These are phyloP conservation scores for Trypanosoma platydactyli DNA, from an alignment of 208 protist genomes.

Conservation along the genomic window DNA sequence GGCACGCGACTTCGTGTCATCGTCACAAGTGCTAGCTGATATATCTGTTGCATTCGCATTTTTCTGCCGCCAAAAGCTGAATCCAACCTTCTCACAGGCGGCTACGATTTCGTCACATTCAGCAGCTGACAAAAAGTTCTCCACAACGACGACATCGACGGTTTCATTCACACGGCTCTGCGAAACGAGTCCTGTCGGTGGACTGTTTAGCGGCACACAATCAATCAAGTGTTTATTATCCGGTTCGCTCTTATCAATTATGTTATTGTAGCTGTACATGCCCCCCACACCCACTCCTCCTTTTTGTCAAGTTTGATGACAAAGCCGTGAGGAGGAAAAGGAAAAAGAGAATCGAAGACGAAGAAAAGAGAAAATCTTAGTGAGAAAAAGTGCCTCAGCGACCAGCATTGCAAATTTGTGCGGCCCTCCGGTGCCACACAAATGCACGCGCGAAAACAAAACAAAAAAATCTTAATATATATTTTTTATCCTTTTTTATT, in stretches of 20 bases:
- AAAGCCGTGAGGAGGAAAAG: constrained; percentile 14
- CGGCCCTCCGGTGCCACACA: too few species aligned
- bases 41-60: constrained; percentile 27
- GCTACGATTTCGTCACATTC: constrained; percentile 71
- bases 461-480: constrained; percentile 2
- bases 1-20: constrained; percentile 42
- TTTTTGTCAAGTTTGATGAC: constrained; percentile 13
- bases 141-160: constrained; percentile 76
- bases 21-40: not conserved
- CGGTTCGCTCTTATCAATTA: constrained; percentile 80
- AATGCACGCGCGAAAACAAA: too few species aligned
- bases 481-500: not conserved
- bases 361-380: constrained; percentile 9
- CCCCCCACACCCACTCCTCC: not conserved
- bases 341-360: constrained; percentile 4
- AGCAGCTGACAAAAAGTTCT: constrained; percentile 68
- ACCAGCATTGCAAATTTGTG: too few species aligned
- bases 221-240: constrained; percentile 73
- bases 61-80: constrained; percentile 76
- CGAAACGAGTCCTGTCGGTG: constrained; percentile 21
- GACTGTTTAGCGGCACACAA: constrained; percentile 28
- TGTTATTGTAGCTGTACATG: constrained; percentile 90
- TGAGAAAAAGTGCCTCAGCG: not conserved
- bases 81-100: constrained; percentile 78
- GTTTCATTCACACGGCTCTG: constrained; percentile 22